Base-by-base conservation (phyloP, 345 rosid species). In the Syzygium oleosum region DNA sequence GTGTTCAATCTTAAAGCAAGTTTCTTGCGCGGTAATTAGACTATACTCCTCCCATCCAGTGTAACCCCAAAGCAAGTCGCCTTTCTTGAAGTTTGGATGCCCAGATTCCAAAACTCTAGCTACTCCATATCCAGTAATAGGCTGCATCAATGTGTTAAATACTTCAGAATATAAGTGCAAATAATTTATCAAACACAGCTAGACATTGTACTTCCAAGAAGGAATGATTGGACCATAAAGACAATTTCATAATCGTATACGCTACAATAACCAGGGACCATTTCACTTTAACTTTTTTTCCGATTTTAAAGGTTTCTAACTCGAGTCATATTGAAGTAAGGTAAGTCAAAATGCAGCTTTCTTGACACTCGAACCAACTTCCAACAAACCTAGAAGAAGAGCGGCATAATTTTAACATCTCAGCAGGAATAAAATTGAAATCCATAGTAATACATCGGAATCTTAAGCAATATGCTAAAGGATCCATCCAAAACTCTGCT, bases 31-130 rank as follows among this genome's bases (percentile, higher is more conserved):
- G 9, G 89, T 88, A 52, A 93, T 65, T 58, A 93, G 87, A 84
- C 91, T 93, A 23, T 94, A 94, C 88, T 94, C 96, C 88, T 96
- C 97, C 97, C 98, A 95, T 16, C 92, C 88, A n/a, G 93, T 94
- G 0, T 68, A 11, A 4, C 95, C 98, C 95, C 95, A 94, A 16
- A 95, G 92, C 16, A 93, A 85, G 55, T 95, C 95, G 0, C 96
- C 96, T 23, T 93, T 89, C 58, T 91, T 88, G 90, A 90, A 94
- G 61, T 92, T 89, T 51, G 95, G 92, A 90, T 95, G 90, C 4
- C 87, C 88, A 31, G 96, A 95, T 49, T 92, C 95, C 68, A 95
- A 29, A 52, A 95, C 94, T 91, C 84, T 93, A 29, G 92, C 92
- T 87, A 95, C 96, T 88, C 97, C 96, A 86, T 52, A 91, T 43